Conservation (phyloP, 306 rosid species). For the Abrus pulchellus region DNA sequence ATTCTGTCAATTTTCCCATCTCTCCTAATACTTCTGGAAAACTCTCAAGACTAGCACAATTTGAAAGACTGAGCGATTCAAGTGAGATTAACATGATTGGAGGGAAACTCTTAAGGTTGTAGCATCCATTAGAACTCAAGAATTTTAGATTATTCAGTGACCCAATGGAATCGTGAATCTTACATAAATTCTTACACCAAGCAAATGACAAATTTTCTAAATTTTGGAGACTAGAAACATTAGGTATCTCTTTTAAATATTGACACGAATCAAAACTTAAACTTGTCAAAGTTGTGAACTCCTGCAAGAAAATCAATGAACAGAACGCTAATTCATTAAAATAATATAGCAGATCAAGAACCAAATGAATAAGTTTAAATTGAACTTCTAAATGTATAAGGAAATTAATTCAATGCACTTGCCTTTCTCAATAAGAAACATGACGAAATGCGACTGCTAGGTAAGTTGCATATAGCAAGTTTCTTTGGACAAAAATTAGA, state of each 20-base stretch:
- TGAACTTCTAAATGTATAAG: neutral
- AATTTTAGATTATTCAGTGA: neutral
- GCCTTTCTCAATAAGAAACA: neutral
- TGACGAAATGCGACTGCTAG: neutral
- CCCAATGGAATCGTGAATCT: neutral
- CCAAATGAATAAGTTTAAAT: too few species aligned
- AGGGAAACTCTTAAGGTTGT: neutral
- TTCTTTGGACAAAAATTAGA: neutral
- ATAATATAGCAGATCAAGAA: too few species aligned
- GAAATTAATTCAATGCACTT: neutral
- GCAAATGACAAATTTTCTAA: neutral
- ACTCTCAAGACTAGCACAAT: neutral
- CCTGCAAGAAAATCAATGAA: neutral
- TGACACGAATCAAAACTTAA: neutral
- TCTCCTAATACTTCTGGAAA: conserved; percentile 40
- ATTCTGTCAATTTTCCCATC: neutral
- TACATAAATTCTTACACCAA: neutral
- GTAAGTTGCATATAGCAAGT: conserved; percentile 12
- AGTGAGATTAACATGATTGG: conserved; percentile 2
- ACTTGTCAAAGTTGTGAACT: neutral
- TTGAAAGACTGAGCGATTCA: neutral
- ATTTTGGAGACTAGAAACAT: conserved; percentile 2
- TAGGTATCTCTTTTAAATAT: neutral
- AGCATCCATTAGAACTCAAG: neutral
- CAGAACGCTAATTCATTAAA: neutral